Evolutionary conservation across 495 filamentous ascomycete genomes (phyloP), one percentile per base, ranked within the genome.

Genomic region (Hypoxylon trugodes): DNA sequence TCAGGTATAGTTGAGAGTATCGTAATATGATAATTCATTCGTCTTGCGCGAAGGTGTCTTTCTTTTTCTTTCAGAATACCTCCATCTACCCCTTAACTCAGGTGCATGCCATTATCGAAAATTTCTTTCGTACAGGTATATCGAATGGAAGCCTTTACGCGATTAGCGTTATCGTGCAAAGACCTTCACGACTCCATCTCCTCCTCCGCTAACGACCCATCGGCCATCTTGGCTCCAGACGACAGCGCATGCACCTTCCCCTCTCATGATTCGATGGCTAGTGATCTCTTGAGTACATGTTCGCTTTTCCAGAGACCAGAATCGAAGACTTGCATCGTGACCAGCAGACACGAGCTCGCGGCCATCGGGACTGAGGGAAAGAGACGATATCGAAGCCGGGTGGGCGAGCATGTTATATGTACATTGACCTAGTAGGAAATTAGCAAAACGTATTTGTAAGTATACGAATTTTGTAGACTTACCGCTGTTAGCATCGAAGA

Each of bases 401-500:
- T 98, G 95, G 2, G 95, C 95, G 53, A 97, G 87, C 95, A 98
- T 98, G 64, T 88, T 93, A 75, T 98, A 98, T 12, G 96, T 97
- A 79, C 93, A 97, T 95, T 98, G 96, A 61, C 95, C 95, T 98
- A 66, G 8, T 15, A 25, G 32, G 16, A 21, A n/a, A 36, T 85
- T 73, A 80, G 78, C 59, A 13, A 52, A 3, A 45, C 49, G 19
- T 15, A 36, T 12, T 33, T 13, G 3, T 50, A 28, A 1, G 46
- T 4, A 26, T 7, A 36, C 15, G 19, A 22, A 37, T n/a, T 46
- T n/a, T 10, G 30, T 45, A 15, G 66, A 87, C 92, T 74, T 86
- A 98, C 95, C 95, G 76, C 91, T 96, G 70, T 98, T 98, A 18
- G 95, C 95, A 81, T 98, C 95, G 68, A 96, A 98, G 81, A 98